Conservation (phyloP, 2,329 filamentous ascomycete species). For the Fusarium sp. region DNA sequence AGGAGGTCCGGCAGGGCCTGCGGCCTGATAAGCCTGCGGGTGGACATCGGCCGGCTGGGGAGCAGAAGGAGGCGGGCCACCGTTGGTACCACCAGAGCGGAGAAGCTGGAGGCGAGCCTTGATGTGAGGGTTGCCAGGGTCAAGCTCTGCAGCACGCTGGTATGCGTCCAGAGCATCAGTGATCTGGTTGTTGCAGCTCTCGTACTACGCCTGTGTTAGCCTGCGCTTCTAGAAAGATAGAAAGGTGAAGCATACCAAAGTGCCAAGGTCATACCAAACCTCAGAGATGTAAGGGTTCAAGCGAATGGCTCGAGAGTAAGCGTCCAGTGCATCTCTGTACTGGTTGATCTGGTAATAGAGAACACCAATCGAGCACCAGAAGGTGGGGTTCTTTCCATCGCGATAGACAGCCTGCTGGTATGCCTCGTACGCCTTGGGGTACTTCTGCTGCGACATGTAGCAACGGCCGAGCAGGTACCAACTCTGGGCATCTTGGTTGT, state of each 20-base stretch:
- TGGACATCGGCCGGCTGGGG: conserved; percentile 97
- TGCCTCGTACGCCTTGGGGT: conserved; percentile 97
- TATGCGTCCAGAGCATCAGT: conserved; percentile 96
- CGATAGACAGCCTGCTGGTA: conserved; percentile 99
- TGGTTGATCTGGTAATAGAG: conserved; percentile 99
- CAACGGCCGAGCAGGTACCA: conserved; percentile 98
- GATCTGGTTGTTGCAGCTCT: conserved; percentile 99
- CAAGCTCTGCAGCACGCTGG: conserved; percentile 91
- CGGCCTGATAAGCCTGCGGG: conserved; percentile 90
- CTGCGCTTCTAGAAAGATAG: background rate
- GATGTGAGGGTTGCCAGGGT: conserved; percentile 94
- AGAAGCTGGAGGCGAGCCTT: conserved; percentile 93
- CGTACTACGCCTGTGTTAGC: conserved; percentile 74
- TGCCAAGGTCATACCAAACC: conserved; percentile 98
- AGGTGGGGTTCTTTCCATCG: conserved; percentile 96
- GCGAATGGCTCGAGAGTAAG: conserved; percentile 95
- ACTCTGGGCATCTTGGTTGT: conserved; percentile 95
- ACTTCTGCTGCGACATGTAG: conserved; percentile 99
- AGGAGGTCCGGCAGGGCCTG: conserved; percentile 84
- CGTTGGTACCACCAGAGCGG: conserved; percentile 81
- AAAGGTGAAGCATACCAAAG: conserved; percentile 74
- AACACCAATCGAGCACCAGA: conserved; percentile 99
- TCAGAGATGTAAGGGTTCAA: conserved; percentile 98
- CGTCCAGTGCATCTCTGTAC: conserved; percentile 96
- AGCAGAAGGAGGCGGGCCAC: conserved; percentile 77